These are phyloP conservation scores for Barnettozyma californica DNA, from an alignment of 805 yeast genomes.

Conservation along the genomic window DNA sequence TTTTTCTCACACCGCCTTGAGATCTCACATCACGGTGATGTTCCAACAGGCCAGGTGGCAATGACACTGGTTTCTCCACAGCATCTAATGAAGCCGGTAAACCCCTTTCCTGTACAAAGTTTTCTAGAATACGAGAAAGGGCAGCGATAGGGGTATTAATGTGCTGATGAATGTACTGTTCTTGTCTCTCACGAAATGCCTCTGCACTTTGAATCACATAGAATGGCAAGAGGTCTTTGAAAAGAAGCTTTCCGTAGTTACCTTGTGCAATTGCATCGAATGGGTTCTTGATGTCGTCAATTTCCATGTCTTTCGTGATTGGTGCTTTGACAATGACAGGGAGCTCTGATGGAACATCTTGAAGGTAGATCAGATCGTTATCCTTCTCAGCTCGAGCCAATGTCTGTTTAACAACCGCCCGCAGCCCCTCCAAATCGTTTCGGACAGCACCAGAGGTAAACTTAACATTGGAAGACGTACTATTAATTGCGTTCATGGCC, in stretches of 20 bases:
- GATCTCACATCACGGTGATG: constrained; percentile 50
- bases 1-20: constrained; percentile 44
- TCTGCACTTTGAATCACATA: constrained; percentile 58
- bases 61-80: constrained; percentile 43
- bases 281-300: constrained; percentile 33
- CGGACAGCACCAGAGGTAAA: constrained; percentile 39
- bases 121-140: constrained; percentile 39
- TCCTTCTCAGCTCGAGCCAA: constrained; percentile 62
- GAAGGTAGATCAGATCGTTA: constrained; percentile 73
- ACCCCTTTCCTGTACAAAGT: constrained; percentile 41
- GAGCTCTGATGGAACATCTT: constrained; percentile 51
- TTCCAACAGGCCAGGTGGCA: constrained; percentile 54
- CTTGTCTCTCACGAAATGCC: constrained; percentile 64
- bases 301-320: constrained; percentile 47
- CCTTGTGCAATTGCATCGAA: constrained; percentile 18
- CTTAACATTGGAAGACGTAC: constrained; percentile 35
- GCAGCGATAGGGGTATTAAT: constrained; percentile 43
- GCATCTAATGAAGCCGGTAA: constrained; percentile 62
- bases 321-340: constrained; percentile 42
- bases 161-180: constrained; percentile 42
- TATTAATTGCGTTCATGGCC: constrained; percentile 35
- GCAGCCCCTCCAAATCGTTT: constrained; percentile 50
- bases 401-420: constrained; percentile 37
- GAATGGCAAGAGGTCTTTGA: constrained; percentile 62
- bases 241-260: constrained; percentile 32